phyloP scores from a whole-genome alignment of 169 alveolate genomes.

The Plasmodium ovale region DNA sequence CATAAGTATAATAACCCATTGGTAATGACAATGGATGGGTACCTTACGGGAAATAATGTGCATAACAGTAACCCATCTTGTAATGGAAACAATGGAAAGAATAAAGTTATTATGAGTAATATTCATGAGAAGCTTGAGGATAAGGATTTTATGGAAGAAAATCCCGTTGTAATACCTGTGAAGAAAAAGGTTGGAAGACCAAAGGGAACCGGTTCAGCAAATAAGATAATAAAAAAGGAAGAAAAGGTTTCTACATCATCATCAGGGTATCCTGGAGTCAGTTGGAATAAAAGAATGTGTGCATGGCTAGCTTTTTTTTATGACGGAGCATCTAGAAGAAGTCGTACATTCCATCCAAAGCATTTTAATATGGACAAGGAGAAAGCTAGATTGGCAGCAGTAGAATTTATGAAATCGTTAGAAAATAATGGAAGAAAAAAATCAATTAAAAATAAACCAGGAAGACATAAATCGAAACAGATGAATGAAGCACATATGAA shows the following conservation, averaged over 20 bases:
- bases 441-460: slow-evolving; percentile 76
- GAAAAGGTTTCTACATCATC: slow-evolving; percentile 78
- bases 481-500: slow-evolving; percentile 30
- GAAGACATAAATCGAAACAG: slow-evolving; percentile 63
- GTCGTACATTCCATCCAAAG: slow-evolving; percentile 89
- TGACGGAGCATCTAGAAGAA: slow-evolving; percentile 86
- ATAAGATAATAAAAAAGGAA: slow-evolving; percentile 62
- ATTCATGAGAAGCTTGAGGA: too few relatives aligned
- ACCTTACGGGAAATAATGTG: too few relatives aligned
- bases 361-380: slow-evolving; percentile 87
- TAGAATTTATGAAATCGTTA: slow-evolving; percentile 84
- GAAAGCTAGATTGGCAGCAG: slow-evolving; percentile 87
- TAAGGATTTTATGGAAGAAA: too few relatives aligned
- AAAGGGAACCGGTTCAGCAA: slow-evolving; percentile 42
- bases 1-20: too few relatives aligned
- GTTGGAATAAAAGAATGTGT: slow-evolving; percentile 90
- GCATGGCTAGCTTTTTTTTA: slow-evolving; percentile 90
- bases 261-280: slow-evolving; percentile 90
- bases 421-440: slow-evolving; percentile 84
- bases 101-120: too few relatives aligned
- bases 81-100: too few relatives aligned
- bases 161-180: not conserved
- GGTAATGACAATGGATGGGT: too few relatives aligned
- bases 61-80: too few relatives aligned
- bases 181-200: slow-evolving; percentile 74